phyloP scores from a whole-genome alignment of 371 early-diverging fungal genomes.

The Coemansia sp. region DNA sequence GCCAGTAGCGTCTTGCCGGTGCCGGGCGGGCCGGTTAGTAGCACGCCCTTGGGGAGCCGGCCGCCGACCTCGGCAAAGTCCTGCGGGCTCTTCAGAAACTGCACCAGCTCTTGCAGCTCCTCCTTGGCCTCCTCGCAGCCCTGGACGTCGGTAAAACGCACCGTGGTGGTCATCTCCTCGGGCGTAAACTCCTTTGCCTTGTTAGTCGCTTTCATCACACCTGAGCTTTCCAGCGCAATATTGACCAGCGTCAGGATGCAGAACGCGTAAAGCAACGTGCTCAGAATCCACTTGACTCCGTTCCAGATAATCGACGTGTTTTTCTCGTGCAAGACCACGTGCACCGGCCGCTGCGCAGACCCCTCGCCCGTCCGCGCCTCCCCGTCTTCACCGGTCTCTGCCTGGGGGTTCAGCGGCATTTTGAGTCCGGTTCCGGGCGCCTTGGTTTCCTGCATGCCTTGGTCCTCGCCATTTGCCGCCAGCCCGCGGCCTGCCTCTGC shows the following conservation, averaged over 20 bases:
- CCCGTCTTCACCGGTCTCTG: constrained; percentile 5
- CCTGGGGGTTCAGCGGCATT: background rate
- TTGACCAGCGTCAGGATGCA: constrained; percentile 73
- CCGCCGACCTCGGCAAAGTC: constrained; percentile 91
- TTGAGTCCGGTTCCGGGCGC: background rate
- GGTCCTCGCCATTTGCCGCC: background rate
- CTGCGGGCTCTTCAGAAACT: constrained; percentile 89
- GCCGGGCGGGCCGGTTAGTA: constrained; percentile 99
- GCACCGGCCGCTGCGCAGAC: constrained; percentile 17
- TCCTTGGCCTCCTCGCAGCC: constrained; percentile 98
- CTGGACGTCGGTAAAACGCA: constrained; percentile 89
- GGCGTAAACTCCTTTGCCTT: constrained; percentile 72
- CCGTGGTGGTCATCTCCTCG: constrained; percentile 32
- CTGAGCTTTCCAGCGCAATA: constrained; percentile 74
- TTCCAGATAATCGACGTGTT: constrained; percentile 68
- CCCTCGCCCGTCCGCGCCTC: constrained; percentile 2
- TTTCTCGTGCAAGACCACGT: constrained; percentile 53
- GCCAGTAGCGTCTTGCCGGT: constrained; percentile 96
- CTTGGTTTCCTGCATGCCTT: background rate
- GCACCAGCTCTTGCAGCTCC: constrained; percentile 94
- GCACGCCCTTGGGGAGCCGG: constrained; percentile 94
- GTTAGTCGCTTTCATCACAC: constrained; percentile 64
- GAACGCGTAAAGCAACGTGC: constrained; percentile 74
- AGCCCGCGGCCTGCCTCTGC: constrained; percentile 24
- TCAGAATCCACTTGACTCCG: constrained; percentile 69